phyloP scores from a whole-genome alignment of 2,329 filamentous ascomycete genomes.

The Cladobotryum mycophilum region DNA sequence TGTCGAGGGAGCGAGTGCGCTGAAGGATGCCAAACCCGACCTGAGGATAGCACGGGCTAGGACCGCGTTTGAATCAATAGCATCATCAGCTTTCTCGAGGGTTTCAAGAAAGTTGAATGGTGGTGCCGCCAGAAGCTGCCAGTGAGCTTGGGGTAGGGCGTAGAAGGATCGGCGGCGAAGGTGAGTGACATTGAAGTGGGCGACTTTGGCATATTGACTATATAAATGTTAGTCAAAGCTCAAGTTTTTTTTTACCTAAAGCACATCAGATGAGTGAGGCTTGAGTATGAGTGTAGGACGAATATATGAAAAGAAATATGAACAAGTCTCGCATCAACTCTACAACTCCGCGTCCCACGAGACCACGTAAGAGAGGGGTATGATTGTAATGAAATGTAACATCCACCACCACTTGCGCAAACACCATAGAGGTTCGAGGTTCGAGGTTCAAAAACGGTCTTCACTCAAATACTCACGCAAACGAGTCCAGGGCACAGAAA shows the following conservation, averaged over 20 bases:
- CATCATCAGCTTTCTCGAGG: conserved; percentile 72
- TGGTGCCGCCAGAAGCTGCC: conserved; percentile 70
- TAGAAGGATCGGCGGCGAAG: conserved; percentile 89
- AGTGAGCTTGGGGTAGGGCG: conserved; percentile 75
- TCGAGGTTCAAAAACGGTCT: not conserved
- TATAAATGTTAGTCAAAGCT: not conserved
- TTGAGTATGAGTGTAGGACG: conserved; percentile 1
- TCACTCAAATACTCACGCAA: conserved; percentile 56
- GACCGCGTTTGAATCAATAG: conserved; percentile 82
- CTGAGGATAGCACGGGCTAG: conserved; percentile 72
- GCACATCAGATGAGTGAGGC: conserved; percentile 4
- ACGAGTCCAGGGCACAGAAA: conserved; percentile 80
- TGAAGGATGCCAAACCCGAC: conserved; percentile 63
- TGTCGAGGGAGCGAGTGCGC: conserved; percentile 34
- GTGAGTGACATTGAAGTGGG: conserved; percentile 88
- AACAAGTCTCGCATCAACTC: not conserved
- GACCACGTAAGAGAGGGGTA: not conserved
- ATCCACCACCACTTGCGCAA: not conserved
- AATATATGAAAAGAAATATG: not conserved
- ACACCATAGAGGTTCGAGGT: too few relatives aligned
- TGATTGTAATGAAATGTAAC: not conserved
- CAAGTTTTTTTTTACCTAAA: not conserved
- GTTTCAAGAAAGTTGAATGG: conserved; percentile 80
- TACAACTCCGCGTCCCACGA: not conserved
- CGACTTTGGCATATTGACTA: conserved; percentile 77